Base-by-base conservation (phyloP, 1,284 basidiomycete genomes). In the Neonothopanus nambi region DNA sequence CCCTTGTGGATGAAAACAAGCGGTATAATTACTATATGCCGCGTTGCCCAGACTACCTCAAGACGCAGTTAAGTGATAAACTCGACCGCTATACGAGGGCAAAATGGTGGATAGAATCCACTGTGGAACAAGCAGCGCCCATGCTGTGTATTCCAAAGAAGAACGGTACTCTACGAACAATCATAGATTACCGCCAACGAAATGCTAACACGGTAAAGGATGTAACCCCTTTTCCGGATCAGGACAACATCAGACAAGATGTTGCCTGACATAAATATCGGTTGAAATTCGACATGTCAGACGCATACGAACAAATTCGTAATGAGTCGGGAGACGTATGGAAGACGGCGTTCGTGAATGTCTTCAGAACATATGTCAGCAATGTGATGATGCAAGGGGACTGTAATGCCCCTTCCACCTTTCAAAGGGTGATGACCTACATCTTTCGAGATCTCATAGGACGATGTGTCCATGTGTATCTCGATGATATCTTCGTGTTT, bases 401-500 rank as follows among this genome's bases (percentile, higher is more conserved):
- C n/a, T n/a, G n/a, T n/a, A n/a, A n/a, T n/a, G n/a, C n/a, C n/a
- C n/a, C n/a, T n/a, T n/a, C n/a, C n/a, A n/a, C n/a, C n/a, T n/a
- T n/a, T n/a, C n/a, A n/a, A n/a, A n/a, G n/a, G n/a, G n/a, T n/a
- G n/a, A 63, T 63, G 49, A 62, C 57, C 21, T 28, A 54, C 9
- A 62, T 69, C 24, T 67, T 72, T 28, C 55, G 54, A 18, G 62
- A 65, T 26, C 47, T 57, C 2, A 62, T 71, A 11, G 64, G 64
- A 8, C 42, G 52, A 18, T 66, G 58, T 40, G 51, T 70, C 3
- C 59, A 67, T 33, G 62, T 72, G 0, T 75, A 75, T 48, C 51
- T 76, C 0, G 64, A 69, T 36, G 59, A 71, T 18, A 66, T 69
- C 0, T 39, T 68, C 0, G 55, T 73, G 3, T 70, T 66, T 52